Base-by-base conservation (phyloP, 129 eudicot species). In the Rutidosis leptorrhynchoides region DNA sequence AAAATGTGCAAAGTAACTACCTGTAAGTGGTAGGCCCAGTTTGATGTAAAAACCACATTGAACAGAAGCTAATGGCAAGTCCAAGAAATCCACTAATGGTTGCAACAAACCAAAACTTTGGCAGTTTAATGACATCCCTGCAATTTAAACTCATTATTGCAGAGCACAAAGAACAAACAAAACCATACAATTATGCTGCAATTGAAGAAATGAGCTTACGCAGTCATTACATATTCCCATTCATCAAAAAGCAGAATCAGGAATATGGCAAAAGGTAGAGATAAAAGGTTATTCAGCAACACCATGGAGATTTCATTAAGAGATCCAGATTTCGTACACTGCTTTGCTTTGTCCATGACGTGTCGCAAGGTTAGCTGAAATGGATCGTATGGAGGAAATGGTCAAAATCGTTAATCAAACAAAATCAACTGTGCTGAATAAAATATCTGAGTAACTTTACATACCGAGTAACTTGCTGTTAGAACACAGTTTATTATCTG, bases 21-120 rank as follows among this genome's bases (percentile, higher is more conserved):
- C 96, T 85, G 85, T 88, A 88, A 74, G 96, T 88, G 40, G 96
- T 88, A 7, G 89, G 92, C 23, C 96, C 79, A 1, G 89, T 88
- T 74, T 85, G 93, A 72, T 83, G 75, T 43, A 88, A 64, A 51
- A 88, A 88, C 96, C 96, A 88, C 89, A 88, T 85, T 16, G 96
- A 88, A 9, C 87, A 80, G 78, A 88, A 85, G 80, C 96, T 88
- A 60, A 88, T 88, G 32, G 93, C 84, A 54, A 88, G 87, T 65
- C 89, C 93, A 69, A 88, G 84, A 40, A 88, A 54, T 62, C 96
- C 96, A 22, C 96, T 88, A 26, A 79, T 77, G 61, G 93, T 83
- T 68, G 92, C 89, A 35, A 79, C 92, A 30, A 72, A 85, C 96
- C 93, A 88, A 77, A 88, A 88, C 87, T 83, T 82, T 27, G 89